Evolutionary conservation across 108 stramenopile species (phyloP).

Genomic region (Epithemia pelagica): DNA sequence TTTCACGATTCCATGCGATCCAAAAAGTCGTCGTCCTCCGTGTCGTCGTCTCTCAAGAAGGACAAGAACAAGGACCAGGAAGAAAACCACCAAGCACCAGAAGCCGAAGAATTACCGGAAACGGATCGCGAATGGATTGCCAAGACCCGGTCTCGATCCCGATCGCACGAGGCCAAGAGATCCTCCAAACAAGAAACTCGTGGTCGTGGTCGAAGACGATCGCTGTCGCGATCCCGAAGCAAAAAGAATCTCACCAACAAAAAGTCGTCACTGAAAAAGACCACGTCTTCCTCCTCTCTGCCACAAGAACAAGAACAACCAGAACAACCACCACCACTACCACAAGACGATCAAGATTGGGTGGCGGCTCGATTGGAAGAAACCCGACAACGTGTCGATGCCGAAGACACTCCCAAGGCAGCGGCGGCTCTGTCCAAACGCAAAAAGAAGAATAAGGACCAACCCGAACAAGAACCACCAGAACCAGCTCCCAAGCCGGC

Average conservation of each 20-base stretch:
- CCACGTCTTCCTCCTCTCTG: not conserved
- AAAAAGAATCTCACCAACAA: no score
- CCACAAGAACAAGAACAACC: not conserved
- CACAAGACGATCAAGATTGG: not conserved
- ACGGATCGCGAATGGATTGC: no score
- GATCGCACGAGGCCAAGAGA: not conserved
- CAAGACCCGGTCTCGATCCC: not conserved
- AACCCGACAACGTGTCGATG: not conserved
- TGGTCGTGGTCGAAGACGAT: not conserved
- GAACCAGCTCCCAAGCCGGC: not conserved
- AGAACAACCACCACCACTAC: not conserved
- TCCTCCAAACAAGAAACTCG: not conserved
- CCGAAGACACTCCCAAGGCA: not conserved
- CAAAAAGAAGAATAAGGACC: not conserved
- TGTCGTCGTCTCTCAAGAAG: not conserved
- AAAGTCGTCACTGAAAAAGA: no score
- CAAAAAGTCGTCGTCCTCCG: not conserved
- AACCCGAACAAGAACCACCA: not conserved
- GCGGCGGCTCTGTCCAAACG: not conserved
- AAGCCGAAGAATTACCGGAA: no score
- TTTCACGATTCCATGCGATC: not conserved
- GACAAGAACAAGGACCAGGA: not conserved
- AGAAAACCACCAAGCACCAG: no score
- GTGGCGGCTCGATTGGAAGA: no score
- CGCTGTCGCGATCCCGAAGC: not conserved